Percentiles rank a stretch among this genome's conserved stretches.
Evolutionary conservation across 306 rosid genomes (phyloP).

Genomic region (Medicago lupulina): DNA sequence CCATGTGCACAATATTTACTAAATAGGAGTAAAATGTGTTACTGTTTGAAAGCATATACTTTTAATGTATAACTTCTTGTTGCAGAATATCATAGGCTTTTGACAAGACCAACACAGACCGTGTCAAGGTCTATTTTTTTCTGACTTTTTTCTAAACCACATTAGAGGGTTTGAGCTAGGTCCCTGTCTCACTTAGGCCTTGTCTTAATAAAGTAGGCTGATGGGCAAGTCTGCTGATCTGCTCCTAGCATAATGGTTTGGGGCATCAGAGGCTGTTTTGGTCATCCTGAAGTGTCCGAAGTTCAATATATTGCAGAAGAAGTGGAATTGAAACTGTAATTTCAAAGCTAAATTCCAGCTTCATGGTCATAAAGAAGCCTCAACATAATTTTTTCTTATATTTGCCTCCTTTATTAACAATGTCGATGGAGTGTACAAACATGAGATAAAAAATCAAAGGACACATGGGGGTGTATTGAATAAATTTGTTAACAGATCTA

Average conservation of each 20-base stretch:
- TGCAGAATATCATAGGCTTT: conserved; percentile 10
- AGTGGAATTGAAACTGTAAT: conserved; percentile 14
- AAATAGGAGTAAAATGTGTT: conserved; percentile 10
- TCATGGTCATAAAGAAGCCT: conserved; percentile 4
- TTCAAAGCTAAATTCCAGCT: conserved; percentile 20
- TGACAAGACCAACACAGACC: background rate
- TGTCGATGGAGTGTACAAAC: background rate
- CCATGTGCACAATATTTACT: conserved; percentile 28
- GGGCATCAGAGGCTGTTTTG: conserved; percentile 33
- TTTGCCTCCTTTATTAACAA: conserved; percentile 16
- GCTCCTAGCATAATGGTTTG: conserved; percentile 22
- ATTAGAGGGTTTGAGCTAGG: conserved; percentile 30
- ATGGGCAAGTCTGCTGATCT: conserved; percentile 22
- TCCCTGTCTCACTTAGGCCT: conserved; percentile 20
- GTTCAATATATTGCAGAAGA: conserved; percentile 11
- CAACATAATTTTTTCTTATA: conserved; percentile 18
- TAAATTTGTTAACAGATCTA: conserved; percentile 35
- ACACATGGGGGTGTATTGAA: conserved; percentile 29
- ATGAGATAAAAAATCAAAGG: conserved; percentile 17
- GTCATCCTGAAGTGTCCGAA: conserved; percentile 16
- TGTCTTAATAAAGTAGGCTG: conserved; percentile 15
- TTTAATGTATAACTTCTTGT: conserved; percentile 19
- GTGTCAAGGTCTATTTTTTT: conserved; percentile 25
- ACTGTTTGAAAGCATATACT: conserved; percentile 32
- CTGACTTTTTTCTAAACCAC: conserved; percentile 5